Percentiles rank a stretch among this genome's conserved stretches.
phyloP scores from a whole-genome alignment of 2,329 filamentous ascomycete species.

The Tympanopsis confertula region DNA sequence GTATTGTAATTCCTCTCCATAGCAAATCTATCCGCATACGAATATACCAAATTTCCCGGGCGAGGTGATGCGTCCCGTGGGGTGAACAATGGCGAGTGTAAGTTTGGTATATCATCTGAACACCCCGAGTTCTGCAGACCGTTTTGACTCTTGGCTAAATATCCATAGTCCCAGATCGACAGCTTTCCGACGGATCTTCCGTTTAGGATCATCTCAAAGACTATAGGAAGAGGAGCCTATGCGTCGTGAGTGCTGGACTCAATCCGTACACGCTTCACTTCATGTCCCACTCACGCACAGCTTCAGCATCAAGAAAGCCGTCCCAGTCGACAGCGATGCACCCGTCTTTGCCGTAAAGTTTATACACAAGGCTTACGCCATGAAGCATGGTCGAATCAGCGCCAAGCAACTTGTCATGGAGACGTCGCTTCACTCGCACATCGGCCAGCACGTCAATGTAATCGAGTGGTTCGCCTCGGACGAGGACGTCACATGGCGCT shows the following conservation, averaged over 20 bases:
- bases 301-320: slow-evolving; percentile 79
- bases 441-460: slow-evolving; percentile 82
- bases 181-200: slow-evolving; percentile 76
- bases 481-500: slow-evolving; percentile 78
- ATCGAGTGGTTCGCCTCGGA: slow-evolving; percentile 86
- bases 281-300: slow-evolving; percentile 7
- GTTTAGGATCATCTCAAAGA: slow-evolving; percentile 90
- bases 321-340: slow-evolving; percentile 52
- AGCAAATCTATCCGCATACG: too few relatives aligned
- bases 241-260: slow-evolving; percentile 58
- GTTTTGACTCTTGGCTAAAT: too few relatives aligned
- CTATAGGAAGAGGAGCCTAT: slow-evolving; percentile 92
- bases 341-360: slow-evolving; percentile 96
- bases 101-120: too few relatives aligned
- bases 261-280: slow-evolving; percentile 9
- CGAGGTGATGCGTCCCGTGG: too few relatives aligned
- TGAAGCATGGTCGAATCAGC: slow-evolving; percentile 76
- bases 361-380: slow-evolving; percentile 93
- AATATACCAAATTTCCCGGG: too few relatives aligned
- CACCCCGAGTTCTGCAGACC: too few relatives aligned
- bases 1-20: too few relatives aligned
- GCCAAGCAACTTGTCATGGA: slow-evolving; percentile 86
- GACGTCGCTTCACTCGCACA: slow-evolving; percentile 76
- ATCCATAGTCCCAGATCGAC: slow-evolving; percentile 74
- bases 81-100: too few relatives aligned